Evolutionary conservation across 345 rosid genomes (phyloP), one percentile per base, ranked within the genome.

Genomic region (Eucalyptus pumila): DNA sequence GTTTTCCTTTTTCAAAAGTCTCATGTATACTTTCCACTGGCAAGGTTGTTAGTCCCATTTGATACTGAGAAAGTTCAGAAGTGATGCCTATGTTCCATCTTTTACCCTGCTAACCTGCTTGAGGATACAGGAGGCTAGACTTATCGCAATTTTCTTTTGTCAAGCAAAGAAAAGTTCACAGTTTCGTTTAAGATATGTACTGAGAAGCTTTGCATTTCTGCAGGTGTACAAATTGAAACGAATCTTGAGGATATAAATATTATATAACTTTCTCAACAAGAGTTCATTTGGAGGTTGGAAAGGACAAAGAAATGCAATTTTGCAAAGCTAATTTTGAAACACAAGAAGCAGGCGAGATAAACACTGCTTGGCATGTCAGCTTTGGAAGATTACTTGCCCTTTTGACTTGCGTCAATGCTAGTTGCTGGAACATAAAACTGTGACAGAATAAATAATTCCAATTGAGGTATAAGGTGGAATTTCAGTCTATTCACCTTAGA

Each of bases 211-310:
- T 65, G 60, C 42, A 32, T 86, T 87, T 91, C 72, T 87, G 91
- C 90, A 96, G 97, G 97, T 95, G 87, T 96, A 94, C 93, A 96
- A 93, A 89, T 88, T 96, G 91, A 93, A 91, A 85, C 93, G 98
- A 89, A 96, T 96, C 89, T 93, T 94, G 87, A 90, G 98, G 91
- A 90, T 94, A 45, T 96, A 93, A 96, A 86, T 76, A 44, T 76
- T 40, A 21, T 76, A 37, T 72, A 37, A 72, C 45, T 76, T 76
- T 21, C 83, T 76, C 83, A 40, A 76, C 27, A 12, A 76, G 83
- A 40, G 47, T 76, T 40, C 83, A 76, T 76, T 76, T 40, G 83
- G 83, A 76, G 83, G 14, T 40, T 76, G 83, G 83, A 76, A 12
- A 3, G 83, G 83, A 76, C 47, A 76, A 40, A 76, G 47, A 76